phyloP scores from a whole-genome alignment of 2,329 filamentous ascomycete species.

The Aspergillus luchuensis region DNA sequence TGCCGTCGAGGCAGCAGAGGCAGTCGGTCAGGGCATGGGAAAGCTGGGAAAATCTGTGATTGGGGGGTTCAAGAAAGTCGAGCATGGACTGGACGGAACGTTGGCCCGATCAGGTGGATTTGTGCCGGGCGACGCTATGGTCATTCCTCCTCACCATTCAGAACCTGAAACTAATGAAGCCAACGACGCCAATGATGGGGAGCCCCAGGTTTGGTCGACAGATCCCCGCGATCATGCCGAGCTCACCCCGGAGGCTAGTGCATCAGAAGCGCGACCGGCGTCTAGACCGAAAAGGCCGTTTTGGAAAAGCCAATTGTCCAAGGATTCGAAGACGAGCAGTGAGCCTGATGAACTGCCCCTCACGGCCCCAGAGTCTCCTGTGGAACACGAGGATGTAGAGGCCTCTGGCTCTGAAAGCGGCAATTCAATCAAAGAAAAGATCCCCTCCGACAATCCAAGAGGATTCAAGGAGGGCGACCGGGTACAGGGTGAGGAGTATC shows the following conservation, averaged over 20 bases:
- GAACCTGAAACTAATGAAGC: background rate
- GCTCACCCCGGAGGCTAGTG: background rate
- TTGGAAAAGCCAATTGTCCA: slow-evolving; percentile 38
- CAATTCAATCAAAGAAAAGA: slow-evolving; percentile 12
- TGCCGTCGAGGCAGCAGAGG: slow-evolving; percentile 54
- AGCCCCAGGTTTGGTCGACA: background rate
- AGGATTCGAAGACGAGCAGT: slow-evolving; percentile 29
- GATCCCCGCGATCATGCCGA: background rate
- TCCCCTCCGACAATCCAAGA: slow-evolving; percentile 1
- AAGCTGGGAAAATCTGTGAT: slow-evolving; percentile 49
- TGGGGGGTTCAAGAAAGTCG: slow-evolving; percentile 46
- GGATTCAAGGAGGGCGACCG: slow-evolving; percentile 29
- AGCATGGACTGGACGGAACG: slow-evolving; percentile 39
- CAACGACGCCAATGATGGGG: background rate
- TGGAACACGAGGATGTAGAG: slow-evolving; percentile 8
- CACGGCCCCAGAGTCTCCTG: slow-evolving; percentile 35
- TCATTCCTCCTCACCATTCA: slow-evolving; percentile 12
- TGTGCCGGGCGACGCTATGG: slow-evolving; percentile 21
- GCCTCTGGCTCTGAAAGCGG: slow-evolving; percentile 8
- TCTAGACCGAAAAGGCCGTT: slow-evolving; percentile 31
- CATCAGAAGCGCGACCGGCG: background rate
- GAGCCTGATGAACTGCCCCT: slow-evolving; percentile 41
- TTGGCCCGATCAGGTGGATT: slow-evolving; percentile 40
- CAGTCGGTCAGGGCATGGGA: slow-evolving; percentile 52
- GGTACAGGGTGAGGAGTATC: slow-evolving; percentile 54